phyloP scores from a whole-genome alignment of 192 early-diverging fungal species.

The Allomyces macrogynus region DNA sequence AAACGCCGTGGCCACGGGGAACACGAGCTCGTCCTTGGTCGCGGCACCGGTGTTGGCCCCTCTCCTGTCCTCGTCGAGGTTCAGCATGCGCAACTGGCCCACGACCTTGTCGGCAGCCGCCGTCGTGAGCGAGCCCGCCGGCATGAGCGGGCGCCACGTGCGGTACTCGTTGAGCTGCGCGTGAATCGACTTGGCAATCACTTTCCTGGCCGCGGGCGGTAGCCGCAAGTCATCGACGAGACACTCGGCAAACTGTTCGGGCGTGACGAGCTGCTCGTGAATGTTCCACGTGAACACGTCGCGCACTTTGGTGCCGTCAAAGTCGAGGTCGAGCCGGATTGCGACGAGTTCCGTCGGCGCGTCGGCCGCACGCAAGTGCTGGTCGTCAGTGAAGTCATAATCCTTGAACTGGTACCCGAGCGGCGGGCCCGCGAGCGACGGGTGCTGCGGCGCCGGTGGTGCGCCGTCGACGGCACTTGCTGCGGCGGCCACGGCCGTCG shows the following conservation, averaged over 20 bases:
- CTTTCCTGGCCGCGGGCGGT: not conserved
- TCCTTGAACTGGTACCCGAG: not conserved
- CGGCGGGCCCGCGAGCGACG: too few relatives aligned
- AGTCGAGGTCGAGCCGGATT: not conserved
- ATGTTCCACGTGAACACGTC: not conserved
- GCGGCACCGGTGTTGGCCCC: not conserved
- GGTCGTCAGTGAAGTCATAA: not conserved
- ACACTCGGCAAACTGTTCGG: not conserved
- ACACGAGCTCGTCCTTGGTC: not conserved
- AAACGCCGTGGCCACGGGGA: not conserved
- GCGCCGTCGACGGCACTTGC: too few relatives aligned
- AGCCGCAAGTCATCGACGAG: not conserved
- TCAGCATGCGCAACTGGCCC: not conserved
- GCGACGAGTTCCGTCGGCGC: not conserved
- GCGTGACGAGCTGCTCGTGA: not conserved
- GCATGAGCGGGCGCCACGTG: not conserved
- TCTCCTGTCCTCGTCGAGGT: too few relatives aligned
- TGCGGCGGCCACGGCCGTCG: too few relatives aligned
- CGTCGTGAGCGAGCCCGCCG: not conserved
- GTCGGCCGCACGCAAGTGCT: not conserved
- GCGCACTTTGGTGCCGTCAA: not conserved
- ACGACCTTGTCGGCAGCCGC: not conserved
- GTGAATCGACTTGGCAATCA: not conserved
- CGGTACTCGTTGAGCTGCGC: not conserved
- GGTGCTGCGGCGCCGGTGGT: too few relatives aligned